Evolutionary conservation across 495 filamentous ascomycete genomes (phyloP), one percentile per base, ranked within the genome.

Genomic region (Aspergillus haitiensis): DNA sequence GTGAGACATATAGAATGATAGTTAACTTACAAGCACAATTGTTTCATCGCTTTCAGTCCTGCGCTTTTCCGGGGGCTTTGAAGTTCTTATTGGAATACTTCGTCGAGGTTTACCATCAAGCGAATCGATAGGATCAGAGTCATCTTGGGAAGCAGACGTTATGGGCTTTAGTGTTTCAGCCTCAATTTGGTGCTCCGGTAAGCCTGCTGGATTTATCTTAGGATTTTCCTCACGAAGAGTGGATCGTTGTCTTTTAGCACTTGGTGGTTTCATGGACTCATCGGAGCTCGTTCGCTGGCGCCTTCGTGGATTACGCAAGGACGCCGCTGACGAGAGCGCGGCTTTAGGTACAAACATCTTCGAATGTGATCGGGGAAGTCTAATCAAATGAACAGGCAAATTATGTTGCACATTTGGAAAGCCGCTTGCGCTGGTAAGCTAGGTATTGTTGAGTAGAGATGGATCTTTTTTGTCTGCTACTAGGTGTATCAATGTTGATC

Each of bases 231-330:
- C 79, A 39, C 76, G 80, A 53, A 89, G 71, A 13, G 80, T 81
- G 21, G 87, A 83, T 58, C 88, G 79, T 62, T 88, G 87, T 65
- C 88, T 81, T 76, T 93, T 93, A 15, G 88, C 82, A 67, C 84
- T 89, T 60, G 87, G 85, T 57, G 82, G 81, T 32, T 84, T 79
- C 21, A 82, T 80, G 45, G 81, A 81, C 56, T 90, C 88, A 62
- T 85, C 80, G 62, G 83, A 88, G 49, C 78, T 71, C 39, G 85
- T 86, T 56, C 89, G 84, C 68, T 84, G 86, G 53, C 87, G 86
- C 59, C 89, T 77, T 57, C 88, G 82, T 66, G 86, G 81, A 63
- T 81, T 88, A 56, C 83, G 82, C 50, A 77, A 71, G 52, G 82
- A 72, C 6, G 76, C 69, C 59, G 79, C 70, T 66, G 75, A 73